Base-by-base conservation (phyloP, 208 protist genomes). In the Leishmania guyanensis region DNA sequence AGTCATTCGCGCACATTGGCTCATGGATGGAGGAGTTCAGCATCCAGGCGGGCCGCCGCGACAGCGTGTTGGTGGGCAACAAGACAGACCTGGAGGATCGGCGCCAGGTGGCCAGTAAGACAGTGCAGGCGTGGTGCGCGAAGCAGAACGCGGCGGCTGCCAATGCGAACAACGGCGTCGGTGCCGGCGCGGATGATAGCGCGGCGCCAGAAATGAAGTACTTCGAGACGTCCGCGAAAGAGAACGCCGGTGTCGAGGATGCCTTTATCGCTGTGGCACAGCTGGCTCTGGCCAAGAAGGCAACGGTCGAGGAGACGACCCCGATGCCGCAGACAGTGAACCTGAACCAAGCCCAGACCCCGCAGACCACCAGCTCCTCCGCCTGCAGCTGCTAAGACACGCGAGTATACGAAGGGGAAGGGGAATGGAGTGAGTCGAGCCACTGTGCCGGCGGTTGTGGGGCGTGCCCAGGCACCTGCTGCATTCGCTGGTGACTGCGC, bases 61-160 rank as follows among this genome's bases (percentile, higher is more conserved):
- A 99, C 73, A 99, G 99, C 87, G 98, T 99, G 58, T 94, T 99
- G 33, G 89, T 99, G 48, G 99, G 99, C 80, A 99, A 99, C 95
- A 99, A 99, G 88, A 98, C 96, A 29, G 99, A 99, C 91, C 84
- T 99, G 5, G 97, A 99, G 75, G 94, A 98, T 64, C 90, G 86
- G 77, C 93, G 99, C 9, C 96, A 98, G 75, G 98, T 99, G 64
- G 82, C 90, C 2, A 93, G 89, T 84, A 97, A 99, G 85, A 89
- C 91, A 22, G 99, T 98, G n/a, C 88, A 99, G 82, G 92, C 91
- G 51, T 99, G 99, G 99, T 99, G 98, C 80, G 88, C 93, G 70
- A 86, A 85, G 65, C 98, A 99, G 78, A 86, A 86, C 58, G 82
- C 78, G 9, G 82, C 77, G 66, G 74, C 82, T 43, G 66, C 78